Evolutionary conservation across 23 red algal genomes (phyloP).

Genomic region (Gracilaria domingensis): DNA sequence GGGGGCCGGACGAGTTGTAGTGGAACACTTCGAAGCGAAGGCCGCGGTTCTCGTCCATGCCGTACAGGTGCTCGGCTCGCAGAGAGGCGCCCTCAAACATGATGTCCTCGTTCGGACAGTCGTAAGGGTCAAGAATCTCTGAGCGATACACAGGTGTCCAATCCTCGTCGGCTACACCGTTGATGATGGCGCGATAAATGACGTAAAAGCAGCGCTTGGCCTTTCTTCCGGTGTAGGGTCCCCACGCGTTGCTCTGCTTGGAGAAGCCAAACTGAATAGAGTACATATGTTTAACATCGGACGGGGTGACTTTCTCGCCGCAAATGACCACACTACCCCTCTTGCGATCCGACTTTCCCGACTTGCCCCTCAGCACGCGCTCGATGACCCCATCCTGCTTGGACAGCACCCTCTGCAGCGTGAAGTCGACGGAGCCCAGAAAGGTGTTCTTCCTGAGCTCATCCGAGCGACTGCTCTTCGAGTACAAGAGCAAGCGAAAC

Average conservation of each 20-base stretch:
- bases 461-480: conserved; percentile 49
- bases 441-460: conserved; percentile 60
- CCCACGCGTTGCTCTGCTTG: conserved; percentile 46
- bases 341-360: conserved; percentile 55
- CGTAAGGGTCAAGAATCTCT: conserved; percentile 58
- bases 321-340: conserved; percentile 64
- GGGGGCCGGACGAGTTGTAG: conserved; percentile 57
- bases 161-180: conserved; percentile 77
- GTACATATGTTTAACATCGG: conserved; percentile 57
- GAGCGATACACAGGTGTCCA: conserved; percentile 79
- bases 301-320: conserved; percentile 43
- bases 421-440: conserved; percentile 61
- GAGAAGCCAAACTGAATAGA: conserved; percentile 67
- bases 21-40: conserved; percentile 73
- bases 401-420: conserved; percentile 46
- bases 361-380: conserved; percentile 53
- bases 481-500: conserved; percentile 47
- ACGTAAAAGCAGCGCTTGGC: conserved; percentile 59
- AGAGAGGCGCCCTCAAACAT: conserved; percentile 74
- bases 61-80: conserved; percentile 72
- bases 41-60: conserved; percentile 70
- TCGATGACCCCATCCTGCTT: conserved; percentile 73
- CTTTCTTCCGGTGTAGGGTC: conserved; percentile 28
- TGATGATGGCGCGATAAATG: conserved; percentile 74
- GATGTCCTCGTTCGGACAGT: conserved; percentile 8